phyloP scores from a whole-genome alignment of 2,329 filamentous ascomycete species.

The Talaromyces sp. region DNA sequence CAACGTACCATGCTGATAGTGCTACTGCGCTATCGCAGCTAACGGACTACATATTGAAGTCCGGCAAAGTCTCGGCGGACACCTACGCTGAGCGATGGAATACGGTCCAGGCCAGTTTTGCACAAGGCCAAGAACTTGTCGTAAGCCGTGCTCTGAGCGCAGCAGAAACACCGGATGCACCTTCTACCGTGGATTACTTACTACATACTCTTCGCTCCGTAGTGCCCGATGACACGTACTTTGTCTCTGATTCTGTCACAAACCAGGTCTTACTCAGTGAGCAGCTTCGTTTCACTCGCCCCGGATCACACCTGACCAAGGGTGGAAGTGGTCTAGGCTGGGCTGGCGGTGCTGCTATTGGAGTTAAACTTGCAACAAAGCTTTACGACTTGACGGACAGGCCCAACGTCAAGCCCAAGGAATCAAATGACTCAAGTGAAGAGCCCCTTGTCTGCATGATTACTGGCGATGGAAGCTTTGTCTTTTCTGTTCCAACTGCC shows the following conservation, averaged over 20 bases:
- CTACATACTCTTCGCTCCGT: conserved; percentile 52
- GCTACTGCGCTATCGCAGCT: conserved; percentile 17
- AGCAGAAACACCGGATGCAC: conserved; percentile 48
- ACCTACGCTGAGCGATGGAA: conserved; percentile 17
- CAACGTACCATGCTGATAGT: conserved; percentile 61
- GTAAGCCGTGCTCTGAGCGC: conserved; percentile 17
- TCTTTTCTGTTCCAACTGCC: conserved; percentile 61
- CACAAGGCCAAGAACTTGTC: conserved; percentile 14
- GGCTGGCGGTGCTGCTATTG: conserved; percentile 70
- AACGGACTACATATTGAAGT: conserved; percentile 14
- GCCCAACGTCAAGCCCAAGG: conserved; percentile 17
- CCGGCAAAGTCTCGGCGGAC: conserved; percentile 14
- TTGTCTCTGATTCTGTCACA: conserved; percentile 72
- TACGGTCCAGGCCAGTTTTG: conserved; percentile 11
- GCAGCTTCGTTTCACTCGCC: conserved; percentile 22
- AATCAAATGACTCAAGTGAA: conserved; percentile 34
- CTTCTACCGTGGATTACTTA: conserved; percentile 58
- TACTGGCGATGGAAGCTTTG: conserved; percentile 63
- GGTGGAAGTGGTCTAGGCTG: conserved; percentile 75
- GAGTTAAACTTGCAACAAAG: conserved; percentile 67
- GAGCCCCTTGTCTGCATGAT: conserved; percentile 59
- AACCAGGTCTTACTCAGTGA: conserved; percentile 48
- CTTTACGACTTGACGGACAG: conserved; percentile 36
- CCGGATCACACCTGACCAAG: conserved; percentile 55
- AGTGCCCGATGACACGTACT: conserved; percentile 64